Base-by-base conservation (phyloP, 1,284 basidiomycete species). In the Irpex sp. region DNA sequence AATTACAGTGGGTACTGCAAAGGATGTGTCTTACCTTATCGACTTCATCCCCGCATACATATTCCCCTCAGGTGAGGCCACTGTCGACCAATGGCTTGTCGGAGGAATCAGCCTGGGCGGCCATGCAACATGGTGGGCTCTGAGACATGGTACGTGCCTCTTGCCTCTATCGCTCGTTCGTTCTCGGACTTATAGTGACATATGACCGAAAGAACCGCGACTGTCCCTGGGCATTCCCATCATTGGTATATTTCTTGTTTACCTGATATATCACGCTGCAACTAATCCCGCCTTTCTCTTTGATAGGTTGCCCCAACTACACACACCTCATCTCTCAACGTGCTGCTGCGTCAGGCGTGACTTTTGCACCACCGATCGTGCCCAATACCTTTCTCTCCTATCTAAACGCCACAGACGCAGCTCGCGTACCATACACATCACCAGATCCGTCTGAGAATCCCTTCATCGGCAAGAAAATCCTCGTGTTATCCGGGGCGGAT, bases 1-100 rank as follows among this genome's bases (percentile, higher is more conserved):
- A 9, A 11, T 5, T 4, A 53, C 65, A 89, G 87, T 79, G 62
- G 94, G 93, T 1, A 90, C 90, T 0, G 86, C 87, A 3, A 79
- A 82, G 53, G 95, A 97, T 69, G 83, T 93, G 4, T 88, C 88
- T 0, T 88, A 90, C 75, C 73, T 97, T 62, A 89, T 95, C 64
- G 91, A 95, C 71, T 90, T 93, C 70, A 78, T 97, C 3, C 85
- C 89, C 0, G 72, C 87, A 1, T 92, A 89, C 73, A 74, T 97
- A 19, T 96, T 91, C 71, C 93, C 93, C 0, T 70, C 78, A 19
- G 87, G 79, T 11, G 88, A 95, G 66, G 80, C 86, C 8, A 73
- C 69, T 5, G 83, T 96, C 50, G 79, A 77, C 3, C 81, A 87
- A 64, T 96, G 88, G 86, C 85, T 87, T 4, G 77, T 88, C 0